Evolutionary conservation across 805 yeast genomes (phyloP), one percentile per base, ranked within the genome.

Genomic region (Metschnikowia dekortorum): DNA sequence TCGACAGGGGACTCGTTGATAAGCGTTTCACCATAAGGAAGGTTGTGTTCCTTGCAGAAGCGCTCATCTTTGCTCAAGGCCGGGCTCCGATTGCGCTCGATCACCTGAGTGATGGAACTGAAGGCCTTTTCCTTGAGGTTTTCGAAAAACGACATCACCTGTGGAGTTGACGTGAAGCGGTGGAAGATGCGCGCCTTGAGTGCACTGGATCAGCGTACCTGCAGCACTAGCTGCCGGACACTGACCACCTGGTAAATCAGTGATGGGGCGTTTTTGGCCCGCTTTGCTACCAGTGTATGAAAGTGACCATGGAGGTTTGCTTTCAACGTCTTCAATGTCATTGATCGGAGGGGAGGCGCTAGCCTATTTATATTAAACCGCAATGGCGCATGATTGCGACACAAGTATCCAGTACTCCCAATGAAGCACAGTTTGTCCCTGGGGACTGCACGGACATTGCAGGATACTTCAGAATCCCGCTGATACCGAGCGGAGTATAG

Each of bases 11-110:
- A 78, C 56, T 85, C 87, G 51, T 80, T 84, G 49, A 87, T 59
- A 11, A 89, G 75, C 1, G 71, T 62, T 62, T 92, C 96, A 0
- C 76, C 76, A 30, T 78, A 81, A 0, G 98, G 97, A 2, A 94
- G 73, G 16, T 76, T 75, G 71, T 82, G 86, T 50, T 83, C 84
- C 29, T 69, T 66, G 56, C 89, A 79, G 61, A 92, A 84, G 33
- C 75, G 63, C 67, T 90, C 92, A 60, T 88, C 92, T 56, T 79
- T 80, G 30, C 85, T 73, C 6, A 82, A 79, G 14, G 79, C 78
- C 28, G 65, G 65, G 18, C 68, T 61, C 30, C 65, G 61, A 44
- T 68, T 69, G 51, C 79, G 79, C 48, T 73, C 78, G 35, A 73
- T 49, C 56, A 76, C 69, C 55, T 66, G 77, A 48, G 68, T 65